Percentiles rank a stretch among this genome's conserved stretches.
Conservation (phyloP, 495 filamentous ascomycete genomes). For the Lentithecium fluviatile region DNA sequence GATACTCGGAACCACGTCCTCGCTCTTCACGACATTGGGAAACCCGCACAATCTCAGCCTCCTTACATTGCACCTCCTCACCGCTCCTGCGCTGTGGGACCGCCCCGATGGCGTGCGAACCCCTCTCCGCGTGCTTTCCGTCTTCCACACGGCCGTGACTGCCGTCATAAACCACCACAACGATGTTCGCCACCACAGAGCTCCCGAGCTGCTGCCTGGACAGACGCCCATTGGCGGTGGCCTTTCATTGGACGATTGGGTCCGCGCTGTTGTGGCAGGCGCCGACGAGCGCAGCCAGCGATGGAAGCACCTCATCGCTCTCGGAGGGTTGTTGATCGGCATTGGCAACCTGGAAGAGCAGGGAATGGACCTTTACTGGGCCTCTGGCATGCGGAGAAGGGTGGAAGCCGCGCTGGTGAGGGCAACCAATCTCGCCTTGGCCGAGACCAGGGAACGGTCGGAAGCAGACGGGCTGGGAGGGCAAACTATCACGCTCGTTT, state of each 20-base stretch:
- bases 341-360: slow-evolving; percentile 66
- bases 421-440: slow-evolving; percentile 74
- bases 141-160: slow-evolving; percentile 78
- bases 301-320: slow-evolving; percentile 83
- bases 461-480: slow-evolving; percentile 55
- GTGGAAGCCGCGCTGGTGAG: slow-evolving; percentile 75
- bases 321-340: slow-evolving; percentile 79
- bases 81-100: slow-evolving; percentile 83
- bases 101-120: slow-evolving; percentile 68
- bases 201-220: slow-evolving; percentile 44
- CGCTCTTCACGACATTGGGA: slow-evolving; percentile 75
- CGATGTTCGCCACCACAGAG: slow-evolving; percentile 40
- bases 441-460: slow-evolving; percentile 45
- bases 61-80: slow-evolving; percentile 84
- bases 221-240: slow-evolving; percentile 40
- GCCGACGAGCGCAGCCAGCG: slow-evolving; percentile 78
- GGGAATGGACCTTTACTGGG: slow-evolving; percentile 33
- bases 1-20: slow-evolving; percentile 76
- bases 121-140: slow-evolving; percentile 73
- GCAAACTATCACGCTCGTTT: slow-evolving; percentile 64
- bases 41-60: slow-evolving; percentile 91
- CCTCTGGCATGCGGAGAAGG: slow-evolving; percentile 56
- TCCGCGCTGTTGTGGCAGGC: slow-evolving; percentile 76
- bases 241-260: slow-evolving; percentile 67
- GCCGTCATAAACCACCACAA: slow-evolving; percentile 47